phyloP scores from a whole-genome alignment of 208 protist species.

The Trypanosoma mega region DNA sequence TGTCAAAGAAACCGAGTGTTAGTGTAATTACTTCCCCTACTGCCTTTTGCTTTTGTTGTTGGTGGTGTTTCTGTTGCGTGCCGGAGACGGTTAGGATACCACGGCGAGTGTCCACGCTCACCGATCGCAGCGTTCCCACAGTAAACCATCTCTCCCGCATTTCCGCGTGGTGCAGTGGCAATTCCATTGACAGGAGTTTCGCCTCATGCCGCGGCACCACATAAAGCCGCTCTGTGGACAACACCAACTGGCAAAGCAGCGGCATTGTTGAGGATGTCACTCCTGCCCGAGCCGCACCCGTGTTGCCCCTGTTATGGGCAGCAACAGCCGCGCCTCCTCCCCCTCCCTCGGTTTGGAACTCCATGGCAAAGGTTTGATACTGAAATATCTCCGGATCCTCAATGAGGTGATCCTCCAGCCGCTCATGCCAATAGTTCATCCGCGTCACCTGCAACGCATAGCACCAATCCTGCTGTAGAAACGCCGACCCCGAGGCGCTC shows the following conservation, averaged over 20 bases:
- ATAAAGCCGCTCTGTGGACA: slow-evolving; percentile 24
- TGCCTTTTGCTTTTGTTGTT: not conserved
- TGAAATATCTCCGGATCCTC: slow-evolving; percentile 22
- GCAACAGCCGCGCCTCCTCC: not conserved
- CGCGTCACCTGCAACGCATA: slow-evolving; percentile 11
- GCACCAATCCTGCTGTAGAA: slow-evolving; percentile 24
- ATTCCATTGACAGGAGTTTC: slow-evolving; percentile 16
- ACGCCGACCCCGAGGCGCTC: not conserved
- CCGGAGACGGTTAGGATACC: slow-evolving; percentile 17
- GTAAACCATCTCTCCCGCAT: slow-evolving; percentile 23
- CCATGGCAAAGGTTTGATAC: slow-evolving; percentile 23
- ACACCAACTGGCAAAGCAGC: slow-evolving; percentile 22
- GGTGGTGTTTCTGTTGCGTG: not conserved
- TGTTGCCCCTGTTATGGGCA: too few species aligned
- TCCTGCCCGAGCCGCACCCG: too few species aligned
- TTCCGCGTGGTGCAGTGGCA: slow-evolving; percentile 18
- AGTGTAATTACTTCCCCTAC: slow-evolving; percentile 4
- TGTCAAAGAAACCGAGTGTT: slow-evolving; percentile 16
- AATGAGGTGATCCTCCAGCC: slow-evolving; percentile 22
- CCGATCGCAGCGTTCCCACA: slow-evolving; percentile 1
- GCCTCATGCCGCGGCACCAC: slow-evolving; percentile 15
- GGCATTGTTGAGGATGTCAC: too few species aligned
- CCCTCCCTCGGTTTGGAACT: not conserved
- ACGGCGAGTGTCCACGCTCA: not conserved
- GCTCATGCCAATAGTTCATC: slow-evolving; percentile 29